Conservation (phyloP, 2,329 filamentous ascomycete genomes). For the Colletotrichum sp. region DNA sequence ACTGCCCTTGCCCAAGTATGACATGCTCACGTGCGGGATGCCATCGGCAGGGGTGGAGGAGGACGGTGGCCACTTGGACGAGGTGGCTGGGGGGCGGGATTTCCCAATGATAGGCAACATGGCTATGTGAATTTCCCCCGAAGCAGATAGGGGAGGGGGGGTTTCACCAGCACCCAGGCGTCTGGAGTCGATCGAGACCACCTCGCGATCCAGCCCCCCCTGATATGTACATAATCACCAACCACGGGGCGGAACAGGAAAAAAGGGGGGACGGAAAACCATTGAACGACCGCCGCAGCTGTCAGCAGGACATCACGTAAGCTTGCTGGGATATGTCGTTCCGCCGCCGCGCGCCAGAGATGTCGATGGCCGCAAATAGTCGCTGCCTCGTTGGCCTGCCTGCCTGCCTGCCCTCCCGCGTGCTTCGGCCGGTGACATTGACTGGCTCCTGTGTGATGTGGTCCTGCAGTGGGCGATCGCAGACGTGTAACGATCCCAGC, state of each 20-base stretch:
- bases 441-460: not conserved
- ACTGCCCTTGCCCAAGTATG: not conserved
- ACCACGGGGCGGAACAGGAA: not conserved
- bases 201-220: constrained; percentile 1
- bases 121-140: not conserved
- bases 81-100: constrained; percentile 2
- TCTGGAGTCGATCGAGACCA: constrained; percentile 17
- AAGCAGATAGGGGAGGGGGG: constrained; percentile 3
- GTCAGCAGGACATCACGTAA: not conserved
- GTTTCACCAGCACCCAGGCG: constrained; percentile 11
- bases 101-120: not conserved
- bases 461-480: not conserved
- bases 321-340: not conserved
- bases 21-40: not conserved
- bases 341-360: not conserved
- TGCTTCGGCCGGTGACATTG: not conserved
- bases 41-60: not conserved
- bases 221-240: not conserved
- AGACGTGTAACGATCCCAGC: not conserved
- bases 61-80: not conserved
- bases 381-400: not conserved
- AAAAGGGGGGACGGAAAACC: not conserved
- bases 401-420: not conserved
- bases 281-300: not conserved
- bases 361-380: not conserved